Conservation (phyloP, 495 filamentous ascomycete species). For the Tuber microsphaerosporum region DNA sequence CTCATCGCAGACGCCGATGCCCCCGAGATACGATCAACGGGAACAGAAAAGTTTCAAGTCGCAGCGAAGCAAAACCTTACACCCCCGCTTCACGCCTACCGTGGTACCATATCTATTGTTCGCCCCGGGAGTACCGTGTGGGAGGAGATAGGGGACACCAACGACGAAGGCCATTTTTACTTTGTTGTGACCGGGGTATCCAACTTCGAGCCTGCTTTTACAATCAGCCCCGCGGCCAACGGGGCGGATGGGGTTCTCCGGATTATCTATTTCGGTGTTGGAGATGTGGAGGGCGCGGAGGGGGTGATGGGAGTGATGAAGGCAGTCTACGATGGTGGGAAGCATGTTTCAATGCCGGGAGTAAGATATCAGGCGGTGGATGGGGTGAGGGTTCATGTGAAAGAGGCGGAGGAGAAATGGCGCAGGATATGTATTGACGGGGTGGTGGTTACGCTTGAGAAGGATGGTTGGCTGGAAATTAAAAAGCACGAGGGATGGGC, state of each 20-base stretch:
- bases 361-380: constrained; percentile 64
- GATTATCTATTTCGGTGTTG: constrained; percentile 63
- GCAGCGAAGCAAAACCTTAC: constrained; percentile 67
- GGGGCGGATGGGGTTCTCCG: constrained; percentile 57
- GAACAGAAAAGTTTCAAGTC: constrained; percentile 70
- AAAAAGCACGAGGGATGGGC: not conserved
- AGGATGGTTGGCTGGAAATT: constrained; percentile 63
- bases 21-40: constrained; percentile 62
- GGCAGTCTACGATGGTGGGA: constrained; percentile 64
- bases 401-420: constrained; percentile 59
- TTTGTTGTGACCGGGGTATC: constrained; percentile 66
- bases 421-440: constrained; percentile 83
- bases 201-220: constrained; percentile 70
- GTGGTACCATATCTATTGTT: constrained; percentile 50
- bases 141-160: not conserved
- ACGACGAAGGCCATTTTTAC: constrained; percentile 56
- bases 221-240: constrained; percentile 65
- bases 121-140: not conserved
- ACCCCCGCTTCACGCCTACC: constrained; percentile 62
- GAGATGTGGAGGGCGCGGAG: constrained; percentile 49
- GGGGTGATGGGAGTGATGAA: constrained; percentile 68
- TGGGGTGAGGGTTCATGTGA: constrained; percentile 58
- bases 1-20: constrained; percentile 86
- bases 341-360: constrained; percentile 55
- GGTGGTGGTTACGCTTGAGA: constrained; percentile 64